These are phyloP conservation scores for Juglanconis oblonga DNA, from an alignment of 2,329 filamentous ascomycete genomes.

Conservation along the genomic window DNA sequence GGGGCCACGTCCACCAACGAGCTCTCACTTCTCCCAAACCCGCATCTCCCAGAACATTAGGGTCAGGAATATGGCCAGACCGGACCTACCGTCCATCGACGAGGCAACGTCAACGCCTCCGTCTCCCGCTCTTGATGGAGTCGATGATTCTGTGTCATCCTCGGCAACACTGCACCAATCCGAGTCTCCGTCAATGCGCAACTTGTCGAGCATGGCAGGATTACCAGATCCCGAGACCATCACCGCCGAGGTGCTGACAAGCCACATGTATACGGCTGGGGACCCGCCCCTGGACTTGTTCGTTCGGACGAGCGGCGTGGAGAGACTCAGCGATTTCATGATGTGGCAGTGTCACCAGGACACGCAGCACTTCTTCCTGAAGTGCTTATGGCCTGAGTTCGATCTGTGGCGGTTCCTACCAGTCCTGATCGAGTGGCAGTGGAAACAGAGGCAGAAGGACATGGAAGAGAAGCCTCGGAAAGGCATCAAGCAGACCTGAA, in stretches of 20 bases:
- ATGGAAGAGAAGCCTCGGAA: conserved; percentile 44
- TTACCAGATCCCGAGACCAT: conserved; percentile 80
- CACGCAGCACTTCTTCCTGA: conserved; percentile 87
- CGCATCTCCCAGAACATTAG: conserved; percentile 85
- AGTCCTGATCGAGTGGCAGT: conserved; percentile 87
- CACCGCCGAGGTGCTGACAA: conserved; percentile 74
- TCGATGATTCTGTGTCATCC: conserved; percentile 56
- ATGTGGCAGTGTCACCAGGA: conserved; percentile 95
- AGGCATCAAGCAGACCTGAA: conserved; percentile 30
- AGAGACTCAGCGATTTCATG: conserved; percentile 95
- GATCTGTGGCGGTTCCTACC: conserved; percentile 91
- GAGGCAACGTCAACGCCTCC: conserved; percentile 45
- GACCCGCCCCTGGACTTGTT: conserved; percentile 88
- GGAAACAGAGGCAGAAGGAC: conserved; percentile 57
- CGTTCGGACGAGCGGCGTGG: conserved; percentile 87
- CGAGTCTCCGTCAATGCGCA: conserved; percentile 33
- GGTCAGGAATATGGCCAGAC: conserved; percentile 56
- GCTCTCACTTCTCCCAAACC: conserved; percentile 79
- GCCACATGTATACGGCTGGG: conserved; percentile 83
- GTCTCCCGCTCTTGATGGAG: conserved; percentile 43
- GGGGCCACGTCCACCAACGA: conserved; percentile 61
- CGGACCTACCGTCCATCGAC: conserved; percentile 48
- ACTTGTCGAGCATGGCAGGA: conserved; percentile 34
- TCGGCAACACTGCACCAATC: conserved; percentile 57
- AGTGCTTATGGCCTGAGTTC: conserved; percentile 94